Evolutionary conservation across 805 yeast species (phyloP).

Genomic region (Myxozyma neglecta): DNA sequence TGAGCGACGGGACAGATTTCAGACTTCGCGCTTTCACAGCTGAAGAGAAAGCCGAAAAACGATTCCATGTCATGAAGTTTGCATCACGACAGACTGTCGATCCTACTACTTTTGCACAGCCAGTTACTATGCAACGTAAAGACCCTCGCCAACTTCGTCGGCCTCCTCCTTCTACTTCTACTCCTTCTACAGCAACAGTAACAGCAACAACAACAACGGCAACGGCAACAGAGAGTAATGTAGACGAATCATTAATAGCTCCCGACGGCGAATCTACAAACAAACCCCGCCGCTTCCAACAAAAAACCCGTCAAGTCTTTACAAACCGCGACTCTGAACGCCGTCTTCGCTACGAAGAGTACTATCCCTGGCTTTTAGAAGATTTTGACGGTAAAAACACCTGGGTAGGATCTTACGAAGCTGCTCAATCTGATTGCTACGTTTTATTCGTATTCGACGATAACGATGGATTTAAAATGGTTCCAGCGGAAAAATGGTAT

Average conservation of each 20-base stretch:
- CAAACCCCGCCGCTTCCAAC: constrained; percentile 51
- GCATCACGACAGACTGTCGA: constrained; percentile 72
- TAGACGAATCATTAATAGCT: constrained; percentile 34
- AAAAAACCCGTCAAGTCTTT: constrained; percentile 81
- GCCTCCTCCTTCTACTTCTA: constrained; percentile 44
- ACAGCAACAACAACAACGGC: constrained; percentile 21
- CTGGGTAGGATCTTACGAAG: constrained; percentile 95
- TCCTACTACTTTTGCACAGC: constrained; percentile 70
- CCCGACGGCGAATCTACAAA: constrained; percentile 35
- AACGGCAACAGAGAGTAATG: constrained; percentile 26
- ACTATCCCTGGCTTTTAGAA: constrained; percentile 97
- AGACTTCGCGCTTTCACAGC: constrained; percentile 70
- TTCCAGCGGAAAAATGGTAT: constrained; percentile 93
- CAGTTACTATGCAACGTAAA: constrained; percentile 85
- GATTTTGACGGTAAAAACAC: constrained; percentile 93
- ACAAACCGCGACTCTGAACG: constrained; percentile 80
- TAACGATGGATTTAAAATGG: constrained; percentile 79
- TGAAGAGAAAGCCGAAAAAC: constrained; percentile 53
- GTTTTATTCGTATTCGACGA: constrained; percentile 82
- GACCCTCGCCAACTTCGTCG: constrained; percentile 92
- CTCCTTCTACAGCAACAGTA: constrained; percentile 27
- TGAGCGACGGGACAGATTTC: constrained; percentile 39
- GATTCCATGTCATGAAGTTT: constrained; percentile 80
- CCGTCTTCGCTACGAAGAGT: constrained; percentile 88
- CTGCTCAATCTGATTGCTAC: constrained; percentile 81